Evolutionary conservation across 306 rosid genomes (phyloP).

Genomic region (Senna siamea): DNA sequence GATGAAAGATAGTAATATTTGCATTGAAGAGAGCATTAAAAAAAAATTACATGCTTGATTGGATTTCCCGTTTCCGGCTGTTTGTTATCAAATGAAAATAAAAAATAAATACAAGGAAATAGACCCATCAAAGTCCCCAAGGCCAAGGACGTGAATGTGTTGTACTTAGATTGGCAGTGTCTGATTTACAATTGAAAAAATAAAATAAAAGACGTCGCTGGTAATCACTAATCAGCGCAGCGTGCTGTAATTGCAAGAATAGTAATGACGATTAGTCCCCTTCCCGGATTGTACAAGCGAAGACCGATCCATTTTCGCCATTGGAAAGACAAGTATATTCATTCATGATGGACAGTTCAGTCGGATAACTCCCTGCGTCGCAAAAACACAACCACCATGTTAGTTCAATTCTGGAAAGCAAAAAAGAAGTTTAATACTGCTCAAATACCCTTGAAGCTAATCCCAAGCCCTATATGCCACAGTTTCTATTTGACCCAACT

Average conservation of each 20-base stretch:
- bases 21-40: too few relatives aligned
- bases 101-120: conserved; percentile 7
- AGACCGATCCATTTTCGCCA: background rate
- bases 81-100: background rate
- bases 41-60: background rate
- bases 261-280: too few relatives aligned
- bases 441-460: too few relatives aligned
- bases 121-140: background rate
- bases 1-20: too few relatives aligned
- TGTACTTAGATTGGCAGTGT: background rate
- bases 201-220: background rate
- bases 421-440: too few relatives aligned
- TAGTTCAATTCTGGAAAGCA: too few relatives aligned
- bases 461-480: too few relatives aligned
- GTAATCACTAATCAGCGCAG: background rate
- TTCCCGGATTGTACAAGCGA: too few relatives aligned
- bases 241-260: background rate
- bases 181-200: background rate
- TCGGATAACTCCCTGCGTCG: too few relatives aligned
- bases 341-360: too few relatives aligned
- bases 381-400: too few relatives aligned
- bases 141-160: background rate
- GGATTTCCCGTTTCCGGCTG: background rate
- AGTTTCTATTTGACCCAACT: too few relatives aligned
- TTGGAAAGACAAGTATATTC: background rate